phyloP scores from a whole-genome alignment of 2,329 filamentous ascomycete genomes.

The Septoria petroselini region DNA sequence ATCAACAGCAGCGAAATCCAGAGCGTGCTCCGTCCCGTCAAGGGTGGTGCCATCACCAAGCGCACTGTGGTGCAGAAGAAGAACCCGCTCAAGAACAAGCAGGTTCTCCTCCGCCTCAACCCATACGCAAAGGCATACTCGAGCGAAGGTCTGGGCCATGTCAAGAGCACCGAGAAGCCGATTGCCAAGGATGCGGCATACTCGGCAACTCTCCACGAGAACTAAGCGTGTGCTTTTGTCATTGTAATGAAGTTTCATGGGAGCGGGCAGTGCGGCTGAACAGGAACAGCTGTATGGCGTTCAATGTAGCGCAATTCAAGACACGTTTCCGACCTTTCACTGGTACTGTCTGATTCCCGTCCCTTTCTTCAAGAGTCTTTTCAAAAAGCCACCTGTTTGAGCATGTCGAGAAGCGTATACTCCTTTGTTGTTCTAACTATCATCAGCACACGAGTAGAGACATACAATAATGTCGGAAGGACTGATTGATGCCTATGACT shows the following conservation, averaged over 20 bases:
- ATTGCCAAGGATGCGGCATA: slow-evolving; percentile 53
- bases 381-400: no score
- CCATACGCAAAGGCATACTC: slow-evolving; percentile 90
- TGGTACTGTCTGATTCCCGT: no score
- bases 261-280: slow-evolving; percentile 24
- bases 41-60: slow-evolving; percentile 87
- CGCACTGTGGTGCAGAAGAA: slow-evolving; percentile 94
- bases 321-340: slow-evolving; percentile 11
- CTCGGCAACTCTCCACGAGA: slow-evolving; percentile 48
- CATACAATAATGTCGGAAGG: no score
- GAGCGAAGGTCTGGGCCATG: slow-evolving; percentile 77
- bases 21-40: slow-evolving; percentile 87
- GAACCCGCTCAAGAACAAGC: slow-evolving; percentile 99
- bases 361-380: no score
- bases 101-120: slow-evolving; percentile 97
- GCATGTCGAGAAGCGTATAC: no score
- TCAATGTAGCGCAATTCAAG: slow-evolving; percentile 23
- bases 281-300: slow-evolving; percentile 26
- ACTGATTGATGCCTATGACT: no score
- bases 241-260: slow-evolving; percentile 23
- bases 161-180: slow-evolving; percentile 64
- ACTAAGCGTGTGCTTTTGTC: slow-evolving; percentile 39
- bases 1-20: slow-evolving; percentile 99
- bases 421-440: no score
- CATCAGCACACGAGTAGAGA: no score